Conservation (phyloP, 192 early-diverging fungal species). For the Lunasporangiospora selenospora region DNA sequence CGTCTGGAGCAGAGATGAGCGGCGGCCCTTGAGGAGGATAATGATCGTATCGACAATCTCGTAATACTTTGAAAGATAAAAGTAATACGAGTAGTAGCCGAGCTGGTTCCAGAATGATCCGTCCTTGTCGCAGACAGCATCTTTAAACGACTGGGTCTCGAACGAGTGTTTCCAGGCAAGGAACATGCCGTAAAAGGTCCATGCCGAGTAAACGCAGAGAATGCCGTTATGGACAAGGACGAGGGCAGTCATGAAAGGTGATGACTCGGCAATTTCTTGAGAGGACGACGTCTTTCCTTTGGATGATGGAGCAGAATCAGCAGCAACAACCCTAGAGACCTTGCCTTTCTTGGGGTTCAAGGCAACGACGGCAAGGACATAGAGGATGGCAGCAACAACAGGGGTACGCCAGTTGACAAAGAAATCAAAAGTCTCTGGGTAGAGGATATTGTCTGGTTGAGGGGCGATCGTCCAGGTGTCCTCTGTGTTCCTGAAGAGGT, state of each 20-base stretch:
- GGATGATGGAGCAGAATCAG: conserved; percentile 11
- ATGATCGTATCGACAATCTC: conserved; percentile 82
- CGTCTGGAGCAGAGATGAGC: conserved; percentile 68
- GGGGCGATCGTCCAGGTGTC: conserved; percentile 39
- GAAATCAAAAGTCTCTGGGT: conserved; percentile 42
- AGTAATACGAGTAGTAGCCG: conserved; percentile 73
- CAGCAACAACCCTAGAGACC: conserved; percentile 47
- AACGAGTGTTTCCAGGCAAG: conserved; percentile 54
- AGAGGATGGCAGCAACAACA: conserved; percentile 19
- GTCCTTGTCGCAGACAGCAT: conserved; percentile 60
- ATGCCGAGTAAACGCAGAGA: conserved; percentile 69
- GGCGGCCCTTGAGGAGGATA: conserved; percentile 70
- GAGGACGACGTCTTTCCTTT: conserved; percentile 14
- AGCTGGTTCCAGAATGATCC: conserved; percentile 62
- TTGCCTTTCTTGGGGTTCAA: conserved; percentile 43
- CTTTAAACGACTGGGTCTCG: conserved; percentile 48
- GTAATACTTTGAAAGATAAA: conserved; percentile 84
- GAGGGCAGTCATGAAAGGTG: conserved; percentile 60
- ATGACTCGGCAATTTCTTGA: conserved; percentile 32
- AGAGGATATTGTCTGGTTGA: conserved; percentile 38
- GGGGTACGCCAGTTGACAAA: conserved; percentile 50
- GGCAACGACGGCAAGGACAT: conserved; percentile 40
- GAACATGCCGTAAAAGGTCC: conserved; percentile 64
- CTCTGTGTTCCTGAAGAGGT: conserved; percentile 38
- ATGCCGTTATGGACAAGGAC: conserved; percentile 71